Conservation (phyloP, 1,284 basidiomycete genomes). For the Pterulicium gracile region DNA sequence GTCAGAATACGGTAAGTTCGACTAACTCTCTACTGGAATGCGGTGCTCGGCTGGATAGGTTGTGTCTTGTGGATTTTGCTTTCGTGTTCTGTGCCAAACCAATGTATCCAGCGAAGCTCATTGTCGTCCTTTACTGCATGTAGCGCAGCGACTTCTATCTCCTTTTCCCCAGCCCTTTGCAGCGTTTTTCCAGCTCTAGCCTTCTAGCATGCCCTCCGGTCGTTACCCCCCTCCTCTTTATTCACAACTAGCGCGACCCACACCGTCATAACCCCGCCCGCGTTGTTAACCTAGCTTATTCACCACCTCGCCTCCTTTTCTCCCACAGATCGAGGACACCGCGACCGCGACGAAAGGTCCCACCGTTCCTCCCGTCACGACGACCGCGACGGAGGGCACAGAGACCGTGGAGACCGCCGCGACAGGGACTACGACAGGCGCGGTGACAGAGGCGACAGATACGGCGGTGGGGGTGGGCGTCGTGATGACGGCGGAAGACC, state of each 20-base stretch:
- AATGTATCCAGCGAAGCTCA: background rate
- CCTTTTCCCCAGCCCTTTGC: background rate
- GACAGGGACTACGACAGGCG: conserved; percentile 26
- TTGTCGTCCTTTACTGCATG: too few species aligned
- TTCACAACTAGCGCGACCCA: conserved; percentile 50
- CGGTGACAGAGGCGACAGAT: conserved; percentile 19
- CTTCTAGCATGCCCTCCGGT: background rate
- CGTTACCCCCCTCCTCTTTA: conserved; percentile 31
- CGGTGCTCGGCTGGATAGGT: background rate
- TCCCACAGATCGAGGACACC: conserved; percentile 38
- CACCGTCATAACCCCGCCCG: conserved; percentile 24
- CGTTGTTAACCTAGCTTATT: conserved; percentile 30
- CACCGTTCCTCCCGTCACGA: conserved; percentile 32
- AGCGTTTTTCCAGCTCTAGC: background rate
- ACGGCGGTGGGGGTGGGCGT: conserved; percentile 15
- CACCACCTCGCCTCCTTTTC: conserved; percentile 29
- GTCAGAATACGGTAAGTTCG: conserved; percentile 32
- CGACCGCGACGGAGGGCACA: conserved; percentile 24
- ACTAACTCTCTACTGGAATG: conserved; percentile 8
- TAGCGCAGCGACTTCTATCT: background rate
- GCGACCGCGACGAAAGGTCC: conserved; percentile 32
- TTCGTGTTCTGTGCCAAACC: background rate
- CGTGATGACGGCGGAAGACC: conserved; percentile 31
- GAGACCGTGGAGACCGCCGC: conserved; percentile 32
- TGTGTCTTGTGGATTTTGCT: background rate